A percentile compares a stretch with the other conserved stretches of the same genome.
phyloP scores from a whole-genome alignment of 306 rosid species.

The Lablab purpureus region DNA sequence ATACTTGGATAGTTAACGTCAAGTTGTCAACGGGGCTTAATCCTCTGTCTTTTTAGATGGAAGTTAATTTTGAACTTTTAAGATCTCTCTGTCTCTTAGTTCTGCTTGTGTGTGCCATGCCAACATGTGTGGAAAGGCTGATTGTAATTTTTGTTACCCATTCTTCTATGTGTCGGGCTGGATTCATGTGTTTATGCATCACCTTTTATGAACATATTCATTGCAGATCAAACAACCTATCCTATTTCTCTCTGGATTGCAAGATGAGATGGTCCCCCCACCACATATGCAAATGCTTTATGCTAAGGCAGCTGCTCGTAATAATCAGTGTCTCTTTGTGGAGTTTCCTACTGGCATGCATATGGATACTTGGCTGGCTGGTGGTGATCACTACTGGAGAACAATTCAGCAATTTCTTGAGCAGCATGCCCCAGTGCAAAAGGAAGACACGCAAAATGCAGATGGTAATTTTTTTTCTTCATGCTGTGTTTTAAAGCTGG shows the following conservation, averaged over 20 bases:
- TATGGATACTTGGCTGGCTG: conserved; percentile 96
- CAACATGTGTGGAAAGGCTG: neutral
- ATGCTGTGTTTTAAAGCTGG: conserved; percentile 29
- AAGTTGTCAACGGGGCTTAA: neutral
- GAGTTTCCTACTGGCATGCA: conserved; percentile 98
- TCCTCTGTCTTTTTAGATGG: conserved; percentile 22
- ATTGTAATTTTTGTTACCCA: conserved; percentile 2
- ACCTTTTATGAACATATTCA: conserved; percentile 34
- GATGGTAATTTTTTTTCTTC: conserved; percentile 46
- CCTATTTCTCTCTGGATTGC: conserved; percentile 93
- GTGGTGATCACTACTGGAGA: conserved; percentile 94
- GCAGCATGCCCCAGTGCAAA: conserved; percentile 61
- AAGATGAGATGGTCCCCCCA: conserved; percentile 99
- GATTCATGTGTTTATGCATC: conserved; percentile 23
- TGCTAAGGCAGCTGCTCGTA: conserved; percentile 95
- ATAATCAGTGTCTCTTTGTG: conserved; percentile 73
- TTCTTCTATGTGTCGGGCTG: neutral
- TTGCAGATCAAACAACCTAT: conserved; percentile 93
- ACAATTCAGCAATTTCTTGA: conserved; percentile 76
- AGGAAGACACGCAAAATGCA: conserved; percentile 57
- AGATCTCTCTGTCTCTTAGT: neutral
- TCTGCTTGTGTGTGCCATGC: neutral
- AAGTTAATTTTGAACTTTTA: conserved; percentile 28
- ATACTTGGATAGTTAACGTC: neutral
- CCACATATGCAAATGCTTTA: conserved; percentile 87